Base-by-base conservation (phyloP, 306 rosid genomes). In the Corylus avellana region DNA sequence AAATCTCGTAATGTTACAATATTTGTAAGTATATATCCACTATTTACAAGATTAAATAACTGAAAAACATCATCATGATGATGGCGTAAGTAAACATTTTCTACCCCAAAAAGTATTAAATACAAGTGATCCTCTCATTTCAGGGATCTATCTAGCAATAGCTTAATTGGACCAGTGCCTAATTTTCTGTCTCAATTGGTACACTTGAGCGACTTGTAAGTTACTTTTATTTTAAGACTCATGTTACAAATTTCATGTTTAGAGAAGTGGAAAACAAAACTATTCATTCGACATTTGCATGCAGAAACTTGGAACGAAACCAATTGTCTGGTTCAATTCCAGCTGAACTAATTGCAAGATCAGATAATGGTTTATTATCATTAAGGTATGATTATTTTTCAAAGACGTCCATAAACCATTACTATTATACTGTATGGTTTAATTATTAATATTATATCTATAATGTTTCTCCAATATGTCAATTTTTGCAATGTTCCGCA, bases 111-210 rank as follows among this genome's bases (percentile, higher is more conserved):
- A 1, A 48, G 74, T 53, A 1, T 10, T 78, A 69, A 62, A 77
- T 59, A 75, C 51, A 67, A 64, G 58, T 10, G 13, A 27, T 12
- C n/a, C 59, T 1, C 51, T 62, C 5, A 58, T 88, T 75, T 74
- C 79, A 90, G 92, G 86, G 94, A 88, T 84, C 77, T 88, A 74
- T 90, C 94, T 27, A 82, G 86, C 82, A 89, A 89, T 54, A 73
- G 63, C 81, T 86, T 89, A 72, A 69, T 74, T 0, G 91, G 93
- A 29, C 3, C 68, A 44, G 51, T 89, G 7, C 89, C 88, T 29
- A 79, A 61, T 47, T 83, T 85, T 58, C 71, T 85, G 18, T 49
- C 82, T 12, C 44, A 85, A 48, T 39, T 89, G 55, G 53, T 16
- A 54, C 47, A 74, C 5, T 76, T 87, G 11, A 46, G 72, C 75